Base-by-base conservation (phyloP, 2,329 filamentous ascomycete species). In the Akanthomyces lecanii region DNA sequence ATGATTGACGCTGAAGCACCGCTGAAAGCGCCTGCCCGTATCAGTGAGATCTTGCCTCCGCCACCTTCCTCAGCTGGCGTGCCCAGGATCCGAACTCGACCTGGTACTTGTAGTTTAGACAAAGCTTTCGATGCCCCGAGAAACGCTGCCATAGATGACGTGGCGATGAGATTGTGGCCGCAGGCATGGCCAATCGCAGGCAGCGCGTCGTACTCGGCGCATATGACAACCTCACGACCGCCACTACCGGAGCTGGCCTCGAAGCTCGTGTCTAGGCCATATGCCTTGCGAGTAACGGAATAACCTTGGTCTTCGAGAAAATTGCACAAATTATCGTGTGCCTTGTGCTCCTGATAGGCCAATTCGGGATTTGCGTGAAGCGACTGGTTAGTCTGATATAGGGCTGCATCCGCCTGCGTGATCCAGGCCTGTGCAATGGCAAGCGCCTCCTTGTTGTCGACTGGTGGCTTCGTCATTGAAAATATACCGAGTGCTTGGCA, bases 181-280 rank as follows among this genome's bases (percentile, higher is more conserved):
- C 78, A 80, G 1, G 75, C 77, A 54, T 81, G 78, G 7, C 78
- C 78, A 21, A 80, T 79, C 1, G 71, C 72, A 0, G 78, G 79
- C 0, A 81, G 73, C 33, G 79, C 80, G 64, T 83, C 81, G 64
- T 82, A 81, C 67, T 81, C 79, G 61, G 76, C 77, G 65, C 78
- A 79, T 64, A 76, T 75, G 28, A 76, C 71, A 33, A 80, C 69
- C 0, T 78, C 73, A 1, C 75, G 73, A 4, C 78, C 78, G 5
- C 77, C 78, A 0, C 71, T 68, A 33, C 81, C 80, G 53, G 72
- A 71, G 16, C 77, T 72, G 12, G 76, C 79, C 54, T 79, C 77
- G 65, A 86, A 85, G 1, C 81, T 76, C 0, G 83, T 86, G 10
- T 76, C 72, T 0, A 85, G 66, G 3, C 79, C 82, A 66, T 82